Conservation (phyloP, 495 filamentous ascomycete genomes). For the Penicillium taxi region DNA sequence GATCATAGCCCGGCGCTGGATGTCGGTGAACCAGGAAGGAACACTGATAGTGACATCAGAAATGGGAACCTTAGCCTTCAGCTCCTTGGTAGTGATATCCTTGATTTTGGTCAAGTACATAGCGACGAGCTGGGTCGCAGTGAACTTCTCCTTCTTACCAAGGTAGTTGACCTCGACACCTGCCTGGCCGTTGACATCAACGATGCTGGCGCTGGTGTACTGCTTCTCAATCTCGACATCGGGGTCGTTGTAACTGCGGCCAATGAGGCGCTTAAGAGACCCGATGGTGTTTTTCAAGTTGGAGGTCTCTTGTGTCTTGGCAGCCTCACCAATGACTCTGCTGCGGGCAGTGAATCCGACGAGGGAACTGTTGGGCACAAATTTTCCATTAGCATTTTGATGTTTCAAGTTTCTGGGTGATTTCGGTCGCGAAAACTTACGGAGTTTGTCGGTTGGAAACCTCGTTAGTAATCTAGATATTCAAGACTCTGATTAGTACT, state of each 20-base stretch:
- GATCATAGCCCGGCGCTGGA: slow-evolving; percentile 78
- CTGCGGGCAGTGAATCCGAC: slow-evolving; percentile 92
- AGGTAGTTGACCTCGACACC: slow-evolving; percentile 92
- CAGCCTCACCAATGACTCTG: slow-evolving; percentile 86
- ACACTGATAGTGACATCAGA: slow-evolving; percentile 90
- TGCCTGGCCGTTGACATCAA: slow-evolving; percentile 87
- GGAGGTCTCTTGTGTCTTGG: slow-evolving; percentile 98
- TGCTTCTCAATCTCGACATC: slow-evolving; percentile 88
- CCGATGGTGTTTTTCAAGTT: slow-evolving; percentile 98
- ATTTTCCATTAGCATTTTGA: slow-evolving; percentile 23
- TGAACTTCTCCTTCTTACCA: slow-evolving; percentile 90
- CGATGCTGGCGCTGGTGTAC: slow-evolving; percentile 77
- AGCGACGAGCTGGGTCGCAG: slow-evolving; percentile 79
- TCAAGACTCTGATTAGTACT: slow-evolving; percentile 16
- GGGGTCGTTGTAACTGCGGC: slow-evolving; percentile 77
- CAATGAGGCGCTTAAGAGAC: slow-evolving; percentile 85
- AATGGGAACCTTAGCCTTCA: slow-evolving; percentile 88
- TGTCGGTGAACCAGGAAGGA: slow-evolving; percentile 94
- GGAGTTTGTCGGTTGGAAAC: slow-evolving; percentile 97
- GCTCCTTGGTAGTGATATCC: slow-evolving; percentile 74
- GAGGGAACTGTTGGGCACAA: slow-evolving; percentile 55
- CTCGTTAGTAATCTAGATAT: slow-evolving; percentile 88
- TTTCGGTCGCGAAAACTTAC: slow-evolving; percentile 49
- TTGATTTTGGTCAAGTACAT: slow-evolving; percentile 96
- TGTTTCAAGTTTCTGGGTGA: slow-evolving; percentile 9